phyloP scores from a whole-genome alignment of 495 filamentous ascomycete genomes.

The Penicillium argentinense region DNA sequence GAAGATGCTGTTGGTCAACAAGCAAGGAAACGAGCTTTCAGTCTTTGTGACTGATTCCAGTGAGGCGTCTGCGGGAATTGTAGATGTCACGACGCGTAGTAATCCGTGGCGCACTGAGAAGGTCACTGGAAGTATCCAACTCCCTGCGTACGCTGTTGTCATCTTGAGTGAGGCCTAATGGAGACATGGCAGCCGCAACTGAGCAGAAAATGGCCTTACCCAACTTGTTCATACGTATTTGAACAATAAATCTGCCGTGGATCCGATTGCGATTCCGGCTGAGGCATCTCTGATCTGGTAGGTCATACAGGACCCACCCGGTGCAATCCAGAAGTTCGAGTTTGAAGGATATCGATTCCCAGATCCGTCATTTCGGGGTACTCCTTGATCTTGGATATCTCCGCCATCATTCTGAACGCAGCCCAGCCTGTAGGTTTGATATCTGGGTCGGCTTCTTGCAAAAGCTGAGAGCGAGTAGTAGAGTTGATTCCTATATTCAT shows the following conservation, averaged over 20 bases:
- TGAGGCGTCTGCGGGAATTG: not conserved
- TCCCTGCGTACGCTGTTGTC: conserved; percentile 4
- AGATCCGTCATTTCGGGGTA: not conserved
- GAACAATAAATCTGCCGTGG: not conserved
- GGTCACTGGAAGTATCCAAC: not conserved
- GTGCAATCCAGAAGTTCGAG: conserved; percentile 8
- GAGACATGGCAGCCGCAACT: not conserved
- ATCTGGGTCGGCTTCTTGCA: not conserved
- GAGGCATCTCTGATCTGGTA: conserved; percentile 5
- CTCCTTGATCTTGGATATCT: conserved; percentile 4
- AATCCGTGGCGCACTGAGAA: conserved; percentile 1
- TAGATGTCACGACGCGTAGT: conserved; percentile 1
- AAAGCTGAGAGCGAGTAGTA: conserved; percentile 1
- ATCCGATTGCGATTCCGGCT: too few species aligned
- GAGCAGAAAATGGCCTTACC: not conserved
- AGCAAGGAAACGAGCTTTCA: not conserved
- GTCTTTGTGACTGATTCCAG: not conserved
- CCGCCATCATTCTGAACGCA: conserved; percentile 10
- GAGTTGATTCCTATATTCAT: conserved; percentile 1
- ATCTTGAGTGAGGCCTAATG: not conserved
- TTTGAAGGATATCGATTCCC: not conserved
- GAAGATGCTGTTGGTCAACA: conserved; percentile 6
- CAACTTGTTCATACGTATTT: not conserved
- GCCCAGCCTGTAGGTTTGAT: conserved; percentile 8
- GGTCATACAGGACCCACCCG: conserved; percentile 3